A percentile compares a stretch with the other conserved stretches of the same genome.
Conservation (phyloP, 345 rosid species). For the Camelina neglecta region DNA sequence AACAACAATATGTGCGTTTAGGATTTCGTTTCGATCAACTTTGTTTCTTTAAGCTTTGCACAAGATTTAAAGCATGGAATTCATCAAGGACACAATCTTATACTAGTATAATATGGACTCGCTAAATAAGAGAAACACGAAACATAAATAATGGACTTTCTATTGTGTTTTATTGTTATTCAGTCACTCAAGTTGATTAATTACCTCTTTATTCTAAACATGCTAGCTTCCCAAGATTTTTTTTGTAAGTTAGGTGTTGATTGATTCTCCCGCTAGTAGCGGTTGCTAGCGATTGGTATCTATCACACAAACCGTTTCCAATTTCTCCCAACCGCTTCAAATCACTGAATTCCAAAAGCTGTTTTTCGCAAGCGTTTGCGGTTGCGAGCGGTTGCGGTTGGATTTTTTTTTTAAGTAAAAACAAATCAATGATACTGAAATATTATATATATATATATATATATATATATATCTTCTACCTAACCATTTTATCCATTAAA, state of each 20-base stretch:
- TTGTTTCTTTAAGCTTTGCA: constrained; percentile 23
- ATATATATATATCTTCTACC: too few relatives aligned
- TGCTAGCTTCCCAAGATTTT: constrained; percentile 18
- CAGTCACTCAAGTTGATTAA: constrained; percentile 27
- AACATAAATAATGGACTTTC: constrained; percentile 13
- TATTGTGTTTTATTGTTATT: constrained; percentile 24
- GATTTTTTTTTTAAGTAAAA: too few relatives aligned
- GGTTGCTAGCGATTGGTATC: too few relatives aligned
- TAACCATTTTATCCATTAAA: too few relatives aligned
- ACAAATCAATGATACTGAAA: too few relatives aligned
- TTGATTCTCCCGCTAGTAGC: too few relatives aligned
- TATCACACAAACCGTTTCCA: too few relatives aligned
- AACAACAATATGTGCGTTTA: constrained; percentile 6
- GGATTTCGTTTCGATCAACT: constrained; percentile 5
- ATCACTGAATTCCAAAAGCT: too few relatives aligned
- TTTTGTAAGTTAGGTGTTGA: not conserved
- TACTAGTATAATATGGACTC: constrained; percentile 5
- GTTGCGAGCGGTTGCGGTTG: too few relatives aligned
- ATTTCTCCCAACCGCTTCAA: too few relatives aligned
- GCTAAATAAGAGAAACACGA: constrained; percentile 24
- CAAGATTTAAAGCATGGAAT: constrained; percentile 39
- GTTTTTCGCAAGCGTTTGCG: too few relatives aligned
- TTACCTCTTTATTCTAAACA: constrained; percentile 26
- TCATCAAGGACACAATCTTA: not conserved
- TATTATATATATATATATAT: too few relatives aligned